Evolutionary conservation across 768 basidiomycete species (phyloP).

Genomic region (Pisolithus orientalis): DNA sequence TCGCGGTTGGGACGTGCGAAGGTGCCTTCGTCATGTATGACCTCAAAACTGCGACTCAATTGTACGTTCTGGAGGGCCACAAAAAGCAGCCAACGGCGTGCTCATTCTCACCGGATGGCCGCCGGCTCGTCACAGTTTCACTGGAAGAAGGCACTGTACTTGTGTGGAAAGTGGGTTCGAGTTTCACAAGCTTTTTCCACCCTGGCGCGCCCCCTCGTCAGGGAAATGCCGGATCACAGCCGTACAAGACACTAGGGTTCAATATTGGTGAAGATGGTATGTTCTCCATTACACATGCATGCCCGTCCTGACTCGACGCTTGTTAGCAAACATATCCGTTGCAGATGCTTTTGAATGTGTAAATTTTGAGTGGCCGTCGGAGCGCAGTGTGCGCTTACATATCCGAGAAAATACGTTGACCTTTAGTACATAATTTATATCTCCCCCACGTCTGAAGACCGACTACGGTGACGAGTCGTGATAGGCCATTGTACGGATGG

Average conservation of each 20-base stretch:
- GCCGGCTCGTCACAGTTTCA: constrained; percentile 81
- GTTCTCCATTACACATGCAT: constrained; percentile 12
- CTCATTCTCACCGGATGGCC: constrained; percentile 90
- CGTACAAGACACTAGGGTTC: constrained; percentile 85
- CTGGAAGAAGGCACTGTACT: constrained; percentile 79
- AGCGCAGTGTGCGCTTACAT: constrained; percentile 75
- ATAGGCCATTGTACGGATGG: no score
- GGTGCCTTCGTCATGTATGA: constrained; percentile 96
- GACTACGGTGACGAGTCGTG: no score
- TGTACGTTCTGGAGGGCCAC: constrained; percentile 94
- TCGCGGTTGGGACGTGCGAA: constrained; percentile 91
- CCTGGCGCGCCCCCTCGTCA: constrained; percentile 90
- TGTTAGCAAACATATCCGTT: constrained; percentile 46
- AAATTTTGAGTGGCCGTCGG: constrained; percentile 77
- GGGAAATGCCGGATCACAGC: constrained; percentile 72
- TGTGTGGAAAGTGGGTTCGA: constrained; percentile 95
- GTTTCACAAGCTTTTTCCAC: constrained; percentile 84
- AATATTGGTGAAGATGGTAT: constrained; percentile 79
- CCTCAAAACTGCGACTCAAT: constrained; percentile 87
- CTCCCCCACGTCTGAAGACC: not conserved
- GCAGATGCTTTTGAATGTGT: constrained; percentile 68
- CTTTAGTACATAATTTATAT: constrained; percentile 61
- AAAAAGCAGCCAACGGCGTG: constrained; percentile 74
- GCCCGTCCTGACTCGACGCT: not conserved
- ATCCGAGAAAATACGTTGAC: constrained; percentile 81